Evolutionary conservation across 208 protist species (phyloP).

Genomic region (Leishmania arabica): DNA sequence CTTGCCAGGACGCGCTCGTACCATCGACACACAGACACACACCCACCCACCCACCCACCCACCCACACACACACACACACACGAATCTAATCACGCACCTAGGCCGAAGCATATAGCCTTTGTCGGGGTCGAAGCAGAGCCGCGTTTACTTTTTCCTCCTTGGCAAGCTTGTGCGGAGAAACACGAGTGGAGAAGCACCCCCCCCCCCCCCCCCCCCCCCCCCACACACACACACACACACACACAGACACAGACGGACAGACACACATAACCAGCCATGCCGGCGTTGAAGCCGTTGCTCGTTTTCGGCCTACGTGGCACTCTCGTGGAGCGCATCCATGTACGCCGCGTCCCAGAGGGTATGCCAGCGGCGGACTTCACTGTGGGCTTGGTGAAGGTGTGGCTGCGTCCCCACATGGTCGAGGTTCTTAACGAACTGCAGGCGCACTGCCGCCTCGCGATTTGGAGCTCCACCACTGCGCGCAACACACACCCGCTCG

Average conservation of each 20-base stretch:
- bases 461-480: conserved; percentile 90
- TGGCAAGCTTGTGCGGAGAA: background rate
- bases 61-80: background rate
- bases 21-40: background rate
- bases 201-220: no score
- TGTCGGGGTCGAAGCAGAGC: background rate
- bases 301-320: conserved; percentile 87
- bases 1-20: background rate
- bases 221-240: no score
- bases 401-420: conserved; percentile 83
- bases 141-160: background rate
- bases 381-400: conserved; percentile 73
- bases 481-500: conserved; percentile 79
- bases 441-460: conserved; percentile 76
- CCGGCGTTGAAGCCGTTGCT: conserved; percentile 68
- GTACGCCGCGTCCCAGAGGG: conserved; percentile 44
- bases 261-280: conserved; percentile 6
- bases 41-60: no score
- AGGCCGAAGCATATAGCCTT: background rate
- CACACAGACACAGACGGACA: background rate
- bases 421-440: conserved; percentile 58
- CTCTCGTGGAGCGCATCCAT: conserved; percentile 84
- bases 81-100: background rate
- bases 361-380: conserved; percentile 72
- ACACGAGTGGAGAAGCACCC: background rate